Conservation (phyloP, 768 basidiomycete genomes). For the Psilocybe subaeruginosa region DNA sequence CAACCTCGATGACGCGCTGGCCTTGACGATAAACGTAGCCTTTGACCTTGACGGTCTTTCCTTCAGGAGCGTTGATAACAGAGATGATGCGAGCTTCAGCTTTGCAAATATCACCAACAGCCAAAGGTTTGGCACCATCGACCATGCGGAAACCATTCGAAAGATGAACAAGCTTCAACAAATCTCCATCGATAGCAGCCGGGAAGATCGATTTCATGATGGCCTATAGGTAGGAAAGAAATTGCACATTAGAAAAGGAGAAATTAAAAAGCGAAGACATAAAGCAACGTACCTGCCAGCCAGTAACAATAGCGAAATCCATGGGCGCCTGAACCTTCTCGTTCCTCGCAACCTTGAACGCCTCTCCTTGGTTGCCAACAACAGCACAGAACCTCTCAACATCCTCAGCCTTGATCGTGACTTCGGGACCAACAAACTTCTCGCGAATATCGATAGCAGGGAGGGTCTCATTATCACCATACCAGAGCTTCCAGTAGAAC, state of each 20-base stretch:
- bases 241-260: constrained; percentile 9
- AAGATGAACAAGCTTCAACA: constrained; percentile 94
- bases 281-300: constrained; percentile 83
- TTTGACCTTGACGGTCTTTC: constrained; percentile 92
- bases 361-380: constrained; percentile 90
- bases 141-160: constrained; percentile 96
- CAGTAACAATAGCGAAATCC: constrained; percentile 98
- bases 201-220: constrained; percentile 99
- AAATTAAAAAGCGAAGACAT: neutral
- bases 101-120: constrained; percentile 87
- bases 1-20: constrained; percentile 88
- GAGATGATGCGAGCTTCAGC: constrained; percentile 89
- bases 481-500: constrained; percentile 99
- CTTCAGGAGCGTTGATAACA: constrained; percentile 87
- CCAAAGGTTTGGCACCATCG: constrained; percentile 73
- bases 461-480: constrained; percentile 80
- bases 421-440: constrained; percentile 86
- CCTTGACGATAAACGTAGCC: constrained; percentile 79
- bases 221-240: constrained; percentile 52
- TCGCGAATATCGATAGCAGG: constrained; percentile 82
- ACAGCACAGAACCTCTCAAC: constrained; percentile 92
- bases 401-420: constrained; percentile 73
- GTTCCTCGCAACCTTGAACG: constrained; percentile 80
- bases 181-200: constrained; percentile 85
- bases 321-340: constrained; percentile 85